Evolutionary conservation across 768 basidiomycete genomes (phyloP).

Genomic region (Russula griseocarnosa): DNA sequence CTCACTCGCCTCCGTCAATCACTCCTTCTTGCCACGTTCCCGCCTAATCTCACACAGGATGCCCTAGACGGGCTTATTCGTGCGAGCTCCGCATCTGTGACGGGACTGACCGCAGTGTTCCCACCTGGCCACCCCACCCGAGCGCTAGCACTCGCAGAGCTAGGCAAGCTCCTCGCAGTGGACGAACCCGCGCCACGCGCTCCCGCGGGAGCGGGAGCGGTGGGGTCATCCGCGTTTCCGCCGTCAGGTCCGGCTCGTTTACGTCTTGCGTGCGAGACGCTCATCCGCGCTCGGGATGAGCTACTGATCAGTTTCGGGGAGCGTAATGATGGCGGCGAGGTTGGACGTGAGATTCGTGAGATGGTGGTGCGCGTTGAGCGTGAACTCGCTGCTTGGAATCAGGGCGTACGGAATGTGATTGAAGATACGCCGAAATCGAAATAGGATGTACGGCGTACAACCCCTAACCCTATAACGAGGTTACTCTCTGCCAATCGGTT

Average conservation of each 20-base stretch:
- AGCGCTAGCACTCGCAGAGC: slow-evolving; percentile 69
- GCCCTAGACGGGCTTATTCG: slow-evolving; percentile 61
- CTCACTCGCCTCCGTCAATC: slow-evolving; percentile 67
- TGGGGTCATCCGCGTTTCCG: slow-evolving; percentile 44
- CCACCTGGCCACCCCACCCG: slow-evolving; percentile 70
- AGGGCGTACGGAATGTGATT: slow-evolving; percentile 54
- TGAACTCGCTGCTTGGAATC: slow-evolving; percentile 68
- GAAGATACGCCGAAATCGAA: slow-evolving; percentile 37
- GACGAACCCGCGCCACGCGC: slow-evolving; percentile 57
- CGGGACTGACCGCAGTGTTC: slow-evolving; percentile 54
- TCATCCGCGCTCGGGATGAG: slow-evolving; percentile 58
- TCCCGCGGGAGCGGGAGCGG: not conserved
- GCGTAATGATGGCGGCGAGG: slow-evolving; percentile 64
- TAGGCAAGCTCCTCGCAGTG: slow-evolving; percentile 76
- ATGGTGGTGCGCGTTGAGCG: slow-evolving; percentile 59
- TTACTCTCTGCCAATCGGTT: no score
- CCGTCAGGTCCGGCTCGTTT: slow-evolving; percentile 65
- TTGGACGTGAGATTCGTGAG: slow-evolving; percentile 60
- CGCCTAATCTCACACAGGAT: slow-evolving; percentile 42
- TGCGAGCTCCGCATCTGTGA: slow-evolving; percentile 48
- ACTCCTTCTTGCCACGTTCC: slow-evolving; percentile 55
- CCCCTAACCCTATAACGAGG: not conserved
- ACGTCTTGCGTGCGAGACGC: slow-evolving; percentile 58
- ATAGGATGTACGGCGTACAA: no score
- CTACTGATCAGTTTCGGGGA: slow-evolving; percentile 68